phyloP scores from a whole-genome alignment of 1,284 basidiomycete genomes.

The Coniferiporia weirii region DNA sequence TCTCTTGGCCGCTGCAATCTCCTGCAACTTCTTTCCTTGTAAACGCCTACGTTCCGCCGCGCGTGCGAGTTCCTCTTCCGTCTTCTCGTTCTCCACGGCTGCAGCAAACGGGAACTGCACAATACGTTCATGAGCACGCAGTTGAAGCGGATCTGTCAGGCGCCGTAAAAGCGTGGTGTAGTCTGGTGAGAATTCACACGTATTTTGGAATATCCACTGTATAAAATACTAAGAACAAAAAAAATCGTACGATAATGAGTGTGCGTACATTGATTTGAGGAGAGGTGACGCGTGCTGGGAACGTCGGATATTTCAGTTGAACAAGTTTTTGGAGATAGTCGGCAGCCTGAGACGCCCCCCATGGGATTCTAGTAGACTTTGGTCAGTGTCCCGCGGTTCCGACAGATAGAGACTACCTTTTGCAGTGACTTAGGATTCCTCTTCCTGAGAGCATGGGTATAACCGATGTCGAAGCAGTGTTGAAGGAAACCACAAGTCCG shows the following conservation, averaged over 20 bases:
- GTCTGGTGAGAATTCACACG: slow-evolving; percentile 82
- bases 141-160: slow-evolving; percentile 56
- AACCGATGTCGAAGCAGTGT: slow-evolving; percentile 81
- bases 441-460: slow-evolving; percentile 80
- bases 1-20: slow-evolving; percentile 85
- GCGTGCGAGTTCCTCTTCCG: slow-evolving; percentile 82
- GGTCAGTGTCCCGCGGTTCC: neutral
- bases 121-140: slow-evolving; percentile 68
- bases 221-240: neutral
- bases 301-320: slow-evolving; percentile 94
- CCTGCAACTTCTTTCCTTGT: slow-evolving; percentile 84
- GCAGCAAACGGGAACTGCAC: slow-evolving; percentile 82
- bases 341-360: slow-evolving; percentile 87
- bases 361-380: slow-evolving; percentile 68
- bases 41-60: slow-evolving; percentile 79
- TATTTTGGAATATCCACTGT: slow-evolving; percentile 86
- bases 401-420: slow-evolving; percentile 48
- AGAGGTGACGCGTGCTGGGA: slow-evolving; percentile 50
- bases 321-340: slow-evolving; percentile 91
- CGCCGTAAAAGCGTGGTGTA: slow-evolving; percentile 66
- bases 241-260: neutral
- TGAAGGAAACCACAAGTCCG: slow-evolving; percentile 81
- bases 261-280: slow-evolving; percentile 41
- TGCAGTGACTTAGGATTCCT: slow-evolving; percentile 77
- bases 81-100: slow-evolving; percentile 77